Evolutionary conservation across 208 protist genomes (phyloP), one percentile per base, ranked within the genome.

Genomic region (Crithidia sp.): DNA sequence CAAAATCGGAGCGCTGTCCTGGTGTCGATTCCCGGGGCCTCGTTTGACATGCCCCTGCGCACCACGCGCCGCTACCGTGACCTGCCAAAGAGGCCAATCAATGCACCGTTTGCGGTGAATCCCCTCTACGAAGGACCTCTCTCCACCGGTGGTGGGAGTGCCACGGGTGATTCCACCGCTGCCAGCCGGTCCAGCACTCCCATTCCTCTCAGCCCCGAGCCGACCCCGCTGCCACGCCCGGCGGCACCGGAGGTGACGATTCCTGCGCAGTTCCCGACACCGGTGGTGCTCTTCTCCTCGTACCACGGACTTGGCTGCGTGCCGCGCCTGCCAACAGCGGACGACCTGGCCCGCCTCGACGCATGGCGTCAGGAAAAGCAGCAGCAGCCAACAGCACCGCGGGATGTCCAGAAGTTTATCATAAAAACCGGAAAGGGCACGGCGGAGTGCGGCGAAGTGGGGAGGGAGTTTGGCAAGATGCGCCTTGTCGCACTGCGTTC

Each of bases 281-380:
- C 91, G 9, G 79, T 94, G 2, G 41, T 85, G 28, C 45, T 72
- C 13, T 95, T 95, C 68, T 53, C 77, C 4, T 67, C 53, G 9
- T 78, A 81, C 41, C 80, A 87, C 79, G 91, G 91, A 16, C 67
- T 88, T 7, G 74, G 85, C 47, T 95, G 91, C 60, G 74, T 80
- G 37, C 73, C 88, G 7, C 75, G 69, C 36, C 28, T 93, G 14
- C 90, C 90, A 2, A 61, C 61, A 1, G 37, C 50, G 41, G 81
- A 67, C 43, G 67, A 77, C 65, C 49, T 74, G 52, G 37, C 56
- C 54, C 65, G 49, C 28, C 60, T 77, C 12, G 10, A 67, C 17
- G 55, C 14, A 47, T 72, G 66, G 72, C 65, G 70, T 5, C 45
- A 65, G 45, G 28, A 67, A 40, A 58, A 40, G 17, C 52, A 68